phyloP scores from a whole-genome alignment of 108 stramenopile species.

The Pseudonitzschia delicatissima region DNA sequence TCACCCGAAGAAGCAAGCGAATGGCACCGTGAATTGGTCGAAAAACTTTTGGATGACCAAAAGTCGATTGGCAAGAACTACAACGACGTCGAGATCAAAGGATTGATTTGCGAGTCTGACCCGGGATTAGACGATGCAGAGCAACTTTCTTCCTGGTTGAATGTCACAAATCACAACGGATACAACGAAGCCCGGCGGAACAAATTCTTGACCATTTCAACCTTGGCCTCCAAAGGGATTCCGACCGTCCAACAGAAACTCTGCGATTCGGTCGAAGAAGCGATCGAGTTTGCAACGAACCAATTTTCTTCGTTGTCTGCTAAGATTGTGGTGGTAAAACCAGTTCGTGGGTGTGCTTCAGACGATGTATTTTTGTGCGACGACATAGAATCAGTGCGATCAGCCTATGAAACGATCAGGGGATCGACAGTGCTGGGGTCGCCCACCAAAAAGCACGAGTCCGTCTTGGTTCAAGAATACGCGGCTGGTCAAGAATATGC shows the following conservation, averaged over 20 bases:
- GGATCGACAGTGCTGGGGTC: slow-evolving; percentile 81
- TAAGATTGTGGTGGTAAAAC: slow-evolving; percentile 26
- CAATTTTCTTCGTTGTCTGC: slow-evolving; percentile 23
- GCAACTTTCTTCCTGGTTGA: slow-evolving; percentile 48
- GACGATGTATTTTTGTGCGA: slow-evolving; percentile 91
- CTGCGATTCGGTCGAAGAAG: slow-evolving; percentile 63
- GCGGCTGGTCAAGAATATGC: slow-evolving; percentile 87
- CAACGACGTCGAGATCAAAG: slow-evolving; percentile 46
- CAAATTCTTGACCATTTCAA: slow-evolving; percentile 76
- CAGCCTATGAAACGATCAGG: slow-evolving; percentile 74
- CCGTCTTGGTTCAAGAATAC: slow-evolving; percentile 80
- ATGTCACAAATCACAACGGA: slow-evolving; percentile 50
- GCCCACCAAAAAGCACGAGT: slow-evolving; percentile 65
- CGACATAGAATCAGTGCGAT: slow-evolving; percentile 46
- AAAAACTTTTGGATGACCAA: background rate
- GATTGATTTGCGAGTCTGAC: slow-evolving; percentile 77
- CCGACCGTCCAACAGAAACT: slow-evolving; percentile 73
- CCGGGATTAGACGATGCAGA: slow-evolving; percentile 80
- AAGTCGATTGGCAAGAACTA: slow-evolving; percentile 27
- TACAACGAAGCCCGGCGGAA: slow-evolving; percentile 67
- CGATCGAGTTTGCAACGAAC: slow-evolving; percentile 59
- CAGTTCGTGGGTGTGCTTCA: slow-evolving; percentile 75
- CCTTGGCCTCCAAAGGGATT: slow-evolving; percentile 36
- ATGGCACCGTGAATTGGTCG: slow-evolving; percentile 20
- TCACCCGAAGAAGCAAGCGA: slow-evolving; percentile 36